These are phyloP conservation scores for Lactarius deliciosus DNA, from an alignment of 768 basidiomycete species.

Conservation along the genomic window DNA sequence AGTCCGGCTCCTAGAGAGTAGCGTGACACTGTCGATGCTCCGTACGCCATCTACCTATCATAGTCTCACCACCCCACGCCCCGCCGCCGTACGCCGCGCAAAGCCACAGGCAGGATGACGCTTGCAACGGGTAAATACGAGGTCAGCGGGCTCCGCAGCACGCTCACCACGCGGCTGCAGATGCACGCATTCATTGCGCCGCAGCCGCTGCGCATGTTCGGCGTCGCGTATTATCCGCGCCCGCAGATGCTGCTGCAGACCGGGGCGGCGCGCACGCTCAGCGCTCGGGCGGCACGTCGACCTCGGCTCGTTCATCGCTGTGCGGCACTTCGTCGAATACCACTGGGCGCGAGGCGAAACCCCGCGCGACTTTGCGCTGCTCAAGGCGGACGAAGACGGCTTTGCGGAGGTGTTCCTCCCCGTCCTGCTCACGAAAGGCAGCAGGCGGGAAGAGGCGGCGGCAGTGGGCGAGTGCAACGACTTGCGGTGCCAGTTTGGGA, in stretches of 20 bases:
- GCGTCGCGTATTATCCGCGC: constrained; percentile 4
- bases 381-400: constrained; percentile 10
- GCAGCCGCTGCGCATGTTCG: constrained; percentile 9
- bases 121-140: constrained; percentile 13
- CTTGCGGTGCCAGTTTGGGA: constrained; percentile 12
- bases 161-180: constrained; percentile 1
- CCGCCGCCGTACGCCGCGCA: neutral
- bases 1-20: constrained; percentile 6
- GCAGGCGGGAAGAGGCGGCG: neutral
- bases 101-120: neutral
- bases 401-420: constrained; percentile 11
- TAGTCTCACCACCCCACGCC: constrained; percentile 1
- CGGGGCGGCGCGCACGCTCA: constrained; percentile 4
- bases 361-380: neutral
- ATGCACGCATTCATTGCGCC: constrained; percentile 7
- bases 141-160: constrained; percentile 1
- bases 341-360: neutral
- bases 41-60: constrained; percentile 11
- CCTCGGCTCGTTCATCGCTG: constrained; percentile 13
- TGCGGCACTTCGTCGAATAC: constrained; percentile 13
- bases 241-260: constrained; percentile 4
- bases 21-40: constrained; percentile 5
- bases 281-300: constrained; percentile 15
- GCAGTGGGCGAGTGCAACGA: neutral
- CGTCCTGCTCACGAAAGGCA: neutral